Evolutionary conservation across 208 protist genomes (phyloP), one percentile per base, ranked within the genome.

Genomic region (Tritrichomonas foetus): DNA sequence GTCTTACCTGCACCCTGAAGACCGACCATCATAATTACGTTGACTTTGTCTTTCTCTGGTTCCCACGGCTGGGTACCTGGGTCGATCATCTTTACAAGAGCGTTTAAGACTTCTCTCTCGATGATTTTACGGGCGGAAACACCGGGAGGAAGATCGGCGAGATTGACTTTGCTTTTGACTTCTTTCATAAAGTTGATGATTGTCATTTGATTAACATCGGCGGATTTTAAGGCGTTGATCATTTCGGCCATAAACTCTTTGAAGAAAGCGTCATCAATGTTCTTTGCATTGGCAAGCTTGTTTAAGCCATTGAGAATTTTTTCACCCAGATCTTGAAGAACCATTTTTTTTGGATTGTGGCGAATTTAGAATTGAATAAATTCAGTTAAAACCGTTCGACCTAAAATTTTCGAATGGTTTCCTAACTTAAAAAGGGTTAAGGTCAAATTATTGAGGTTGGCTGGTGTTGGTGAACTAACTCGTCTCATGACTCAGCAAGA

Each of bases 11-110:
- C 80, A 80, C 96, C 98, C 94, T 99, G 99, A 84, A 99, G 96
- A 69, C 99, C 99, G 1, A 99, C 98, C 96, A 99, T 99, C 98
- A 99, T 99, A 92, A 99, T 97, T 25, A 99, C 97, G 95, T 98
- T 99, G 9, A 97, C 94, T 95, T 98, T 97, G 27, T 78, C 78
- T 50, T 78, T 72, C 30, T 39, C 5, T 55, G 93, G 93, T 82
- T 61, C 39, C 30, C n/a, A 94, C 8, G 93, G 39, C 30, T 9
- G 14, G 27, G 39, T 72, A 22, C 61, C 61, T 44, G 64, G 49
- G 61, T 74, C 55, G 11, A 94, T 66, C 47, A 94, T 44, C 27
- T 80, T 80, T 16, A 78, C 66, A 39, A 94, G 33, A 14, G 27
- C 55, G 30, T 89, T 89, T 14, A 89, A 57, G 57, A 89, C 78